These are phyloP conservation scores for Stachybotrys chartarum DNA, from an alignment of 2,329 filamentous ascomycete genomes.

Conservation along the genomic window DNA sequence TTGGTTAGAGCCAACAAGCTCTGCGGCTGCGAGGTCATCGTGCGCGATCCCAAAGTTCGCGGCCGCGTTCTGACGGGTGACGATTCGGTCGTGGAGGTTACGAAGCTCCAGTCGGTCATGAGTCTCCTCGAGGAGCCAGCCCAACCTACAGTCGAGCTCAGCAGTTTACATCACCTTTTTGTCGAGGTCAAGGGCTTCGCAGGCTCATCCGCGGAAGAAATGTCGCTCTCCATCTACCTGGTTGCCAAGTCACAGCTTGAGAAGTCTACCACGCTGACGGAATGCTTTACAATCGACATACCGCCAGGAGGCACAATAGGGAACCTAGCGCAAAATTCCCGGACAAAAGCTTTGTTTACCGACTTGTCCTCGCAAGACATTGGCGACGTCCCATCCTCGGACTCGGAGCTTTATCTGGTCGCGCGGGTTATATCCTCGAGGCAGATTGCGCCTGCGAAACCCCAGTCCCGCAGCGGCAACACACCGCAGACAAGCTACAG, in stretches of 20 bases:
- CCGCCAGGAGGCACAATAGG: slow-evolving; percentile 66
- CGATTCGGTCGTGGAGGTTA: slow-evolving; percentile 87
- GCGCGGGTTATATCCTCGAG: slow-evolving; percentile 66
- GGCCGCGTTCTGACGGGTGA: slow-evolving; percentile 85
- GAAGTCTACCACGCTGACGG: slow-evolving; percentile 63
- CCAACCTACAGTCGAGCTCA: slow-evolving; percentile 57
- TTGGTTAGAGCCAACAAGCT: slow-evolving; percentile 91
- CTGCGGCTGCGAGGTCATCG: slow-evolving; percentile 88
- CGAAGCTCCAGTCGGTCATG: slow-evolving; percentile 91
- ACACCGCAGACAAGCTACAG: slow-evolving; percentile 31
- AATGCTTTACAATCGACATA: slow-evolving; percentile 74
- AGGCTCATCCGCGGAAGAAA: slow-evolving; percentile 67
- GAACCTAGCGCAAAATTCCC: slow-evolving; percentile 55
- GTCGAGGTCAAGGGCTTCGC: slow-evolving; percentile 79
- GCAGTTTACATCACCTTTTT: slow-evolving; percentile 71
- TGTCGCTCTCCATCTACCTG: slow-evolving; percentile 70
- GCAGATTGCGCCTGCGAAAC: slow-evolving; percentile 37
- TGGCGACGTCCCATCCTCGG: slow-evolving; percentile 52
- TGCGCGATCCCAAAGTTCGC: slow-evolving; percentile 75
- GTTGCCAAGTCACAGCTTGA: slow-evolving; percentile 63
- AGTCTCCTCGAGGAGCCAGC: slow-evolving; percentile 84
- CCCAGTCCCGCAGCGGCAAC: slow-evolving; percentile 44
- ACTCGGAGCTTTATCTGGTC: slow-evolving; percentile 73
- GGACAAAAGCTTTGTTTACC: slow-evolving; percentile 79
- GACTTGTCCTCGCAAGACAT: slow-evolving; percentile 75